phyloP scores from a whole-genome alignment of 75 land plant genomes.

The Sequoia sempervirens region DNA sequence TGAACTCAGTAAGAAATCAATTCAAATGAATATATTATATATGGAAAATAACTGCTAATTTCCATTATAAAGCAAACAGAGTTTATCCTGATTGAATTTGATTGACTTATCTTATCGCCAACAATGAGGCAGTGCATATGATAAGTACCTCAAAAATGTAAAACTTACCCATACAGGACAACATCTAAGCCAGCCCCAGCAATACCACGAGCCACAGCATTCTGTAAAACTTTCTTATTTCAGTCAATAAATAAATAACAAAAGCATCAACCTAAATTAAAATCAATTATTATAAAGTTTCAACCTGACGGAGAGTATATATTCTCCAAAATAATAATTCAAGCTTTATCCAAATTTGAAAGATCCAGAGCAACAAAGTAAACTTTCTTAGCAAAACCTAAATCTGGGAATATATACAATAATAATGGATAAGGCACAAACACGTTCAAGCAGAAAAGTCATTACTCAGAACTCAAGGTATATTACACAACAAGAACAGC shows the following conservation, averaged over 20 bases:
- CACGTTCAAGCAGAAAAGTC: neutral
- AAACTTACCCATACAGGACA: constrained; percentile 82
- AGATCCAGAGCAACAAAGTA: neutral
- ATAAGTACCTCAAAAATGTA: constrained; percentile 3
- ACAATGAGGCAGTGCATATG: neutral
- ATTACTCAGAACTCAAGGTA: neutral
- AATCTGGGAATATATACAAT: neutral
- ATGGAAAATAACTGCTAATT: neutral
- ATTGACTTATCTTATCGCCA: neutral
- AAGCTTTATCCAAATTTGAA: neutral
- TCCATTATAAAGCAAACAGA: neutral
- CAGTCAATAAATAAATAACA: neutral
- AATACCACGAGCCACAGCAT: constrained; percentile 87
- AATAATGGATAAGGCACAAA: neutral
- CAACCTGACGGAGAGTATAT: neutral
- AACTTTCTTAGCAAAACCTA: neutral
- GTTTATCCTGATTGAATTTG: neutral
- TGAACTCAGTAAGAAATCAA: neutral
- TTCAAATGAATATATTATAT: neutral
- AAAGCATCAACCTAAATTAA: neutral
- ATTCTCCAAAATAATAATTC: neutral
- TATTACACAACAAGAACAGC: neutral
- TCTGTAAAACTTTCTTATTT: constrained; percentile 36
- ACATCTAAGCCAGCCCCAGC: constrained; percentile 77
- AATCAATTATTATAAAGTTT: neutral